Evolutionary conservation across 129 eudicot genomes (phyloP), one percentile per base, ranked within the genome.

Genomic region (Tagetes patula): DNA sequence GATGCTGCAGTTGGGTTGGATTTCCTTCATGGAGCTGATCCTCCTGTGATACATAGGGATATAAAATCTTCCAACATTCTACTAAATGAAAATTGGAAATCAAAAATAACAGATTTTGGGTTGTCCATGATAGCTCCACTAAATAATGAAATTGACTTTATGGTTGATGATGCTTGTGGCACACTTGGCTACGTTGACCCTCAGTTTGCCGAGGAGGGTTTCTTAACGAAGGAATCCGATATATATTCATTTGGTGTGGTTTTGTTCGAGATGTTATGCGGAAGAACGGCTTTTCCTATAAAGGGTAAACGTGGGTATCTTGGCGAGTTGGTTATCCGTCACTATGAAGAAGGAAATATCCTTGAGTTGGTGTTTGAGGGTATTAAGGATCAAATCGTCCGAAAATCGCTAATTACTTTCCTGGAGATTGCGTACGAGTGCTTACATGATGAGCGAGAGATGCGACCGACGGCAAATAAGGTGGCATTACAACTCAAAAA

Each of bases 231-330:
- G 4, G 47, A 63, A 38, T 37, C 46, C 1, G 68, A 63, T 63
- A 63, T 63, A 6, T 63, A 37, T 63, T 38, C 68, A 38, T 2
- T 63, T 37, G 68, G 68, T 38, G 47, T 37, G 12, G 68, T 63
- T 38, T n/a, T 63, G 37, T 63, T 1, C 13, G 68, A 63, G 68
- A 13, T 62, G 47, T 12, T 63, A 11, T 63, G 68, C 32, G 31
- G 46, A 33, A 36, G 42, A 33, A 0, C 36, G 37, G 62, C 37
- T 12, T 0, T 52, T 27, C 27, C 3, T 30, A 27, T 0, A 2
- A 6, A 8, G 40, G 41, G 33, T 58, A 3, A 0, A 10, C 14
- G 14, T 1, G 1, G 14, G 40, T 3, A 0, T 4, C 65, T 59
- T 59, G 41, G 3, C 14, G 0, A 0, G 9, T 59, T 59, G 14